These are phyloP conservation scores for Pseudopyrenochaeta lycopersici DNA, from an alignment of 2,329 filamentous ascomycete species.

Conservation along the genomic window DNA sequence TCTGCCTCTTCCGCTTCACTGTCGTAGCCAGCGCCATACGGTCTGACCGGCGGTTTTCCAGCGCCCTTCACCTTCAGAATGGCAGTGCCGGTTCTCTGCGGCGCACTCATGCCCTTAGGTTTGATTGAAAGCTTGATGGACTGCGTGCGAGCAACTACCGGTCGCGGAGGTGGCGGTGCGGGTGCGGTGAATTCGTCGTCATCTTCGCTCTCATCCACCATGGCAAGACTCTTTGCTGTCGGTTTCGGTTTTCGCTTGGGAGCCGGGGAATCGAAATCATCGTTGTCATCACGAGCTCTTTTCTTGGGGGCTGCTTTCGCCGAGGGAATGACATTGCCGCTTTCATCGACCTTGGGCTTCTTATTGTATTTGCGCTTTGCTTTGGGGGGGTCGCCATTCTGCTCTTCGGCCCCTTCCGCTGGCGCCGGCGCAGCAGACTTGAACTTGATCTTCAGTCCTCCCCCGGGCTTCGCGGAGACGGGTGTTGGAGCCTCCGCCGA, in stretches of 20 bases:
- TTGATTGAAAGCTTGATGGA: slow-evolving; percentile 46
- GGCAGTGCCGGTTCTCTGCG: slow-evolving; percentile 28
- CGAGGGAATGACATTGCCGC: slow-evolving; percentile 31
- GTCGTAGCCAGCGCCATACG: slow-evolving; percentile 90
- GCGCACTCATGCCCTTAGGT: slow-evolving; percentile 31
- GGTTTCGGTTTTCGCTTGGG: slow-evolving; percentile 49
- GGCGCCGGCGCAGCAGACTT: slow-evolving; percentile 30
- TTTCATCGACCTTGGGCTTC: slow-evolving; percentile 48
- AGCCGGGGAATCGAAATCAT: slow-evolving; percentile 33
- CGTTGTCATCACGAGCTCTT: slow-evolving; percentile 47
- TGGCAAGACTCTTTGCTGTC: slow-evolving; percentile 42
- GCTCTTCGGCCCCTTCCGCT: slow-evolving; percentile 33
- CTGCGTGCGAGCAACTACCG: slow-evolving; percentile 24
- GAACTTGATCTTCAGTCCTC: slow-evolving; percentile 44
- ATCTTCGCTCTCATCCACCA: slow-evolving; percentile 32
- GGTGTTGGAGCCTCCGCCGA: slow-evolving; percentile 22
- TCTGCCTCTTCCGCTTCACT: slow-evolving; percentile 94
- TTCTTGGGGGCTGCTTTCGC: slow-evolving; percentile 44
- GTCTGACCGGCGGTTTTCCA: slow-evolving; percentile 55
- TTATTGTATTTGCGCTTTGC: slow-evolving; percentile 55
- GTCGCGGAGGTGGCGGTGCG: slow-evolving; percentile 15
- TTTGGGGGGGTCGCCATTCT: slow-evolving; percentile 47
- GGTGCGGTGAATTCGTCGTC: slow-evolving; percentile 30
- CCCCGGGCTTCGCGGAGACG: slow-evolving; percentile 16
- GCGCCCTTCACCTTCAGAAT: slow-evolving; percentile 47